phyloP scores from a whole-genome alignment of 1,284 basidiomycete species.

The Trametes versicolor region DNA sequence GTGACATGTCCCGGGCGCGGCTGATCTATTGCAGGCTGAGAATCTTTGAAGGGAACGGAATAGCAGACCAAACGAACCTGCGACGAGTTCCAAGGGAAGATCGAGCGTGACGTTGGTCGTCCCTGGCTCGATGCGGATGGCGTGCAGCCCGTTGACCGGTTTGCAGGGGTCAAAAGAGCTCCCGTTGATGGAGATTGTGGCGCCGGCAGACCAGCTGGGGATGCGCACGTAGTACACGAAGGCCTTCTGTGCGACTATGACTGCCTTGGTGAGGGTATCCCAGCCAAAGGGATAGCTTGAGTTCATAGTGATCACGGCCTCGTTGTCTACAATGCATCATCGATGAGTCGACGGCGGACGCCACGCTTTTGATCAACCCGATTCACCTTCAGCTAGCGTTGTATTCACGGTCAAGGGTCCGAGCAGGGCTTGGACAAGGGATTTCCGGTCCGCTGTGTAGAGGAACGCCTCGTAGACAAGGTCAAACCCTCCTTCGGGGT shows the following conservation, averaged over 20 bases:
- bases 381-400: constrained; percentile 49
- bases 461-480: constrained; percentile 65
- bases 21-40: not conserved
- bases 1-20: constrained; percentile 47
- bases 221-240: constrained; percentile 65
- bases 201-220: constrained; percentile 59
- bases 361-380: not conserved
- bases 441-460: constrained; percentile 55
- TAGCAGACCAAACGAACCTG: constrained; percentile 44
- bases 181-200: constrained; percentile 56
- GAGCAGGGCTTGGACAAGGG: constrained; percentile 63
- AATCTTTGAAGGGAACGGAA: not conserved
- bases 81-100: constrained; percentile 56
- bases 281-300: constrained; percentile 63
- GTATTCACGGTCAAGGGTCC: constrained; percentile 56
- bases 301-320: constrained; percentile 55
- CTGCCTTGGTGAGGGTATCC: constrained; percentile 54
- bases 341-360: not conserved
- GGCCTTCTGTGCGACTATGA: constrained; percentile 54
- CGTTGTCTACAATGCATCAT: constrained; percentile 47
- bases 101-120: constrained; percentile 56
- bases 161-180: constrained; percentile 45
- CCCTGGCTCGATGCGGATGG: constrained; percentile 51
- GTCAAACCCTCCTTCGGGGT: constrained; percentile 68
- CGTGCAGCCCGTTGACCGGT: constrained; percentile 56